phyloP scores from a whole-genome alignment of 1,284 basidiomycete species.

The Boletus mariae region DNA sequence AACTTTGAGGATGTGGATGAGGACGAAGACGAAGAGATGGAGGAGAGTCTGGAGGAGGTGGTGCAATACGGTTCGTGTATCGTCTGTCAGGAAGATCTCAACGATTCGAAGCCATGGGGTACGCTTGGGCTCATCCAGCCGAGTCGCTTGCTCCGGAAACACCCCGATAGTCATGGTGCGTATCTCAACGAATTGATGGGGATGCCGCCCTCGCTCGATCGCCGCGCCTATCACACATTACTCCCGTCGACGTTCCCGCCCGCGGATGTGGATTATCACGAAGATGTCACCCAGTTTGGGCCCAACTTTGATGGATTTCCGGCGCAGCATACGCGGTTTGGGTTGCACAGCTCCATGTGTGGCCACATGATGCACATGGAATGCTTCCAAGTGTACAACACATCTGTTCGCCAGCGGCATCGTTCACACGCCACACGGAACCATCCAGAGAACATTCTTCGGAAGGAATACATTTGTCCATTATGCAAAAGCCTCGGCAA shows the following conservation, averaged over 20 bases:
- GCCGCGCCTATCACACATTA: conserved; percentile 28
- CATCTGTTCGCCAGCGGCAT: conserved; percentile 86
- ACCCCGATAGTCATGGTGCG: conserved; percentile 66
- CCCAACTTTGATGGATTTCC: conserved; percentile 76
- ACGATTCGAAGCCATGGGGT: conserved; percentile 74
- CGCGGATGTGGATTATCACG: conserved; percentile 43
- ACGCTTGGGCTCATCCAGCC: conserved; percentile 89
- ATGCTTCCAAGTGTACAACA: conserved; percentile 90
- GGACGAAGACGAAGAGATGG: conserved; percentile 56
- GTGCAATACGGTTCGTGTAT: conserved; percentile 88
- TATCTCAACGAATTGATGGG: conserved; percentile 76
- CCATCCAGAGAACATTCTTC: conserved; percentile 89
- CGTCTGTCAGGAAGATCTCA: conserved; percentile 95
- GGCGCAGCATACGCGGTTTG: conserved; percentile 70
- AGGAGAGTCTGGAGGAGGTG: conserved; percentile 44
- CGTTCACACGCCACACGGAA: conserved; percentile 88
- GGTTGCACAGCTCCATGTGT: conserved; percentile 87
- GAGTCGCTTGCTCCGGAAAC: conserved; percentile 79
- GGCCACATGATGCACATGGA: conserved; percentile 97
- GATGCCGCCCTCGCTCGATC: conserved; percentile 67
- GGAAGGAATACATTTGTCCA: conserved; percentile 96
- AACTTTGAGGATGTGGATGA: conserved; percentile 65
- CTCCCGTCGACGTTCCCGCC: conserved; percentile 51
- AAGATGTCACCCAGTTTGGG: conserved; percentile 44
- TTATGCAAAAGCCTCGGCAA: conserved; percentile 98